Evolutionary conservation across 441 rosid genomes (phyloP).

Genomic region (Erodium moschatum): DNA sequence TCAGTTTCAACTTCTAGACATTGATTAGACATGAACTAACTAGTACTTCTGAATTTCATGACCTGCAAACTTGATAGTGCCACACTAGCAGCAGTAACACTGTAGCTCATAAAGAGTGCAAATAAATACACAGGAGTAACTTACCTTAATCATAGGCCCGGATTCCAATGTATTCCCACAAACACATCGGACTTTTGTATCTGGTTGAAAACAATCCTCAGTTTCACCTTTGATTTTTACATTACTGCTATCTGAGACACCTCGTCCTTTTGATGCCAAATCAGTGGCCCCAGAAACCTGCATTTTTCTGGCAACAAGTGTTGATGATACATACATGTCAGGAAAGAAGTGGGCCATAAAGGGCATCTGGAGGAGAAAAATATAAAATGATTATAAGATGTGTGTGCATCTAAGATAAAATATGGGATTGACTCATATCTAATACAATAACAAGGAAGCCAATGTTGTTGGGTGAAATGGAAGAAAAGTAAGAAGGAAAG

Average conservation of each 20-base stretch:
- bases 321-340: slow-evolving; percentile 19
- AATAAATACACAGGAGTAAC: slow-evolving; percentile 2
- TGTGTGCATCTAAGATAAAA: background rate
- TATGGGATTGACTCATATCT: background rate
- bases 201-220: slow-evolving; percentile 42
- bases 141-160: slow-evolving; percentile 72
- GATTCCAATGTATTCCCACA: slow-evolving; percentile 74
- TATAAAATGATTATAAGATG: background rate
- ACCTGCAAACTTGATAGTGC: background rate
- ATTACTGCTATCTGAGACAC: slow-evolving; percentile 54
- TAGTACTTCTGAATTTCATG: background rate
- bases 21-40: background rate
- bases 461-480: background rate
- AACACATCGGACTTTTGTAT: slow-evolving; percentile 74
- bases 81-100: background rate
- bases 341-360: slow-evolving; percentile 12
- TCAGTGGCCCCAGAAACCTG: slow-evolving; percentile 84
- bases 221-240: slow-evolving; percentile 53
- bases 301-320: slow-evolving; percentile 57
- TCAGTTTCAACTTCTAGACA: background rate
- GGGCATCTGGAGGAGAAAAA: background rate
- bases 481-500: background rate
- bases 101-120: background rate
- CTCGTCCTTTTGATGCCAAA: slow-evolving; percentile 74
- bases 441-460: background rate